Percentiles rank a stretch among this genome's conserved stretches.
These are phyloP conservation scores for Ustilago curta DNA, from an alignment of 1,284 basidiomycete genomes.

Conservation along the genomic window DNA sequence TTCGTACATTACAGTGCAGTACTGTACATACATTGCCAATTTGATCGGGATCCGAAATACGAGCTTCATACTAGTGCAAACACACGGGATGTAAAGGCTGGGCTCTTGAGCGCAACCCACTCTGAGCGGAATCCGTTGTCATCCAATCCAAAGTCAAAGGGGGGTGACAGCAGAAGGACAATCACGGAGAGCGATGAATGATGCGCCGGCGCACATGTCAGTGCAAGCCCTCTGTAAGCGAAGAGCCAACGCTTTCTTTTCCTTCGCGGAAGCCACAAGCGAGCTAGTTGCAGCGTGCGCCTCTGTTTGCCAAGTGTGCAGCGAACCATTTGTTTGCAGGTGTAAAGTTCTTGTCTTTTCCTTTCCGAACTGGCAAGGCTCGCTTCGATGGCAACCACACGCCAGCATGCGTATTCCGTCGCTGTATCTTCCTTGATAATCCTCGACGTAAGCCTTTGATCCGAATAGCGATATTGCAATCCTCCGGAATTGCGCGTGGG, in stretches of 20 bases:
- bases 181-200: no score
- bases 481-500: constrained; percentile 1
- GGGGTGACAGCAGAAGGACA: background rate
- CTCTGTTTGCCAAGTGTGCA: background rate
- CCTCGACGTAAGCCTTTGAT: no score
- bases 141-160: background rate
- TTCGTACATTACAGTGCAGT: no score
- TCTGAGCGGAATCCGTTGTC: background rate
- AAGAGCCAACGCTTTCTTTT: constrained; percentile 5
- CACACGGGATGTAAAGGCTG: no score
- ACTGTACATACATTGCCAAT: no score
- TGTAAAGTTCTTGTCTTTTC: background rate
- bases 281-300: background rate
- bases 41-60: no score
- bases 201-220: background rate
- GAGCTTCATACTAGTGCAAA: no score
- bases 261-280: background rate
- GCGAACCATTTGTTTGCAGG: background rate
- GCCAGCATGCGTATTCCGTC: background rate
- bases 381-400: background rate
- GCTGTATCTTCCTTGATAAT: no score
- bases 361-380: constrained; percentile 2
- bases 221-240: constrained; percentile 9
- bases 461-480: background rate
- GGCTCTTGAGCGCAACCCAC: no score